Percentiles rank a stretch among this genome's conserved stretches.
Evolutionary conservation across 2,329 filamentous ascomycete genomes (phyloP).

Genomic region (Pseudogymnoascus destructans): DNA sequence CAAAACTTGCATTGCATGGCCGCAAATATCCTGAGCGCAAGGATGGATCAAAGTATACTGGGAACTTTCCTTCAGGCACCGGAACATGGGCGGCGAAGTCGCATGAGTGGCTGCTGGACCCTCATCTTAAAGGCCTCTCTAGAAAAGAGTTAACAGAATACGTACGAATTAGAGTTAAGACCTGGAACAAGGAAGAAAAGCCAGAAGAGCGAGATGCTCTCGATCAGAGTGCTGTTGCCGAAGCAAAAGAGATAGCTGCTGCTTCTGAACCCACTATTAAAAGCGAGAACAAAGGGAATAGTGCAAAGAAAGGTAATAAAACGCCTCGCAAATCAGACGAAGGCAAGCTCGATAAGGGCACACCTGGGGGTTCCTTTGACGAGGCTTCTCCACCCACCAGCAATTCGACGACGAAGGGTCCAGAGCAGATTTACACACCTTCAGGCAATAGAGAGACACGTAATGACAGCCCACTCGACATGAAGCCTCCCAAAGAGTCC

Average conservation of each 20-base stretch:
- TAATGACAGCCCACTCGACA: slow-evolving; percentile 9
- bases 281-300: not conserved
- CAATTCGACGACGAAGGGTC: not conserved
- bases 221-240: slow-evolving; percentile 18
- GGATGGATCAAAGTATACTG: slow-evolving; percentile 33
- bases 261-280: slow-evolving; percentile 13
- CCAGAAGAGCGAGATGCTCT: slow-evolving; percentile 18
- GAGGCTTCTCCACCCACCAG: not conserved
- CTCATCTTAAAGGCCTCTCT: slow-evolving; percentile 41
- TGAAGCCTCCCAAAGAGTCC: slow-evolving; percentile 20
- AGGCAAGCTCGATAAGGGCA: not conserved
- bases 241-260: slow-evolving; percentile 19
- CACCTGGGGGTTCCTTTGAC: not conserved
- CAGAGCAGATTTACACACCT: not conserved
- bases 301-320: not conserved
- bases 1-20: slow-evolving; percentile 46
- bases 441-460: not conserved
- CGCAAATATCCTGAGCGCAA: slow-evolving; percentile 40
- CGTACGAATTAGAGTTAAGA: slow-evolving; percentile 37
- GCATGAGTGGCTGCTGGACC: slow-evolving; percentile 44
- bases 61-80: slow-evolving; percentile 39
- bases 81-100: slow-evolving; percentile 54
- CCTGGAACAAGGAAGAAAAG: slow-evolving; percentile 21
- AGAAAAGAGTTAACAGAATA: slow-evolving; percentile 50
- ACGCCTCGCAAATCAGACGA: not conserved